Evolutionary conservation across 2,329 filamentous ascomycete genomes (phyloP).

Genomic region (Fusarium chaquense): DNA sequence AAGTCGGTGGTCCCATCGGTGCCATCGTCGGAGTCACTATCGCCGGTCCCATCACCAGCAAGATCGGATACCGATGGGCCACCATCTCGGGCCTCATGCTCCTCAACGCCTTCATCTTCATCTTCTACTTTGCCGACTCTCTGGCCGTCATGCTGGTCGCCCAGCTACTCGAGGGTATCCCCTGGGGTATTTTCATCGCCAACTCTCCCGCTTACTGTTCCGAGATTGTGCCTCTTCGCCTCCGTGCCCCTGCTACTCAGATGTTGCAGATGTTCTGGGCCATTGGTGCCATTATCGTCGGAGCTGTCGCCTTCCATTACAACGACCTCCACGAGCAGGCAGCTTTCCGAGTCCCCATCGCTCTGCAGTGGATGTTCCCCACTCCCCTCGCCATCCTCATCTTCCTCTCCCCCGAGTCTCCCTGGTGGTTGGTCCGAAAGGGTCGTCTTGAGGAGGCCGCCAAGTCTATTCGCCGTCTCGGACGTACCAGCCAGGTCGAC

Average conservation of each 20-base stretch:
- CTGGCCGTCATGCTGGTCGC: constrained; percentile 59
- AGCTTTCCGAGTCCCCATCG: constrained; percentile 59
- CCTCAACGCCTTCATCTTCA: constrained; percentile 56
- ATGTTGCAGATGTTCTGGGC: constrained; percentile 75
- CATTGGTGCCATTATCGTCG: constrained; percentile 70
- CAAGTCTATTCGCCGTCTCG: constrained; percentile 61
- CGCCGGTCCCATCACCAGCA: constrained; percentile 54
- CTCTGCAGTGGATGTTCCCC: constrained; percentile 70
- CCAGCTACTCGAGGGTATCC: constrained; percentile 70
- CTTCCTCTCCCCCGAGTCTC: constrained; percentile 63
- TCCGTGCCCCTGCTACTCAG: constrained; percentile 68
- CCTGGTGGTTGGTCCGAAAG: constrained; percentile 67
- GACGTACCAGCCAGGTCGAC: constrained; percentile 43
- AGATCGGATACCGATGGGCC: constrained; percentile 54
- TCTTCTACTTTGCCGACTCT: constrained; percentile 66
- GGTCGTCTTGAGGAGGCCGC: constrained; percentile 58
- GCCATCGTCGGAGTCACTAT: constrained; percentile 54
- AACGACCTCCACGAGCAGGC: constrained; percentile 46
- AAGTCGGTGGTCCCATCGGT: constrained; percentile 51
- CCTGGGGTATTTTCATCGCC: constrained; percentile 73
- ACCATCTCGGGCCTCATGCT: constrained; percentile 54
- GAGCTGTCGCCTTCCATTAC: constrained; percentile 65
- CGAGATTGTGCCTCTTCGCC: constrained; percentile 69
- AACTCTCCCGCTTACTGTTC: constrained; percentile 71
- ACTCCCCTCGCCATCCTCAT: constrained; percentile 66